phyloP scores from a whole-genome alignment of 2,329 filamentous ascomycete genomes.

The Dryadomyces quercus-mongolicae region DNA sequence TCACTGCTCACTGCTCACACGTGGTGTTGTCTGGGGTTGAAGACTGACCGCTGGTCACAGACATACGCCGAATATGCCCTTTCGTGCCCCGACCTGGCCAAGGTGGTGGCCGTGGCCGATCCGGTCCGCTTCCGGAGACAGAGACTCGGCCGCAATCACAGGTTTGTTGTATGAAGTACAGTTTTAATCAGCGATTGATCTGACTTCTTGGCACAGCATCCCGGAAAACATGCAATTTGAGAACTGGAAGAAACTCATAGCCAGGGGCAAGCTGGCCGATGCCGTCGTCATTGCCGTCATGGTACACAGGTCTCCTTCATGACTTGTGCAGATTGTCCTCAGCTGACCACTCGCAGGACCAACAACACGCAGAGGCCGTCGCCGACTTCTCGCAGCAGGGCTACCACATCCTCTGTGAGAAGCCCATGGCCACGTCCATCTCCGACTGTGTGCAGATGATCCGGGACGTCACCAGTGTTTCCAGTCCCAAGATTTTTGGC shows the following conservation, averaged over 20 bases:
- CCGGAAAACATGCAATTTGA: background rate
- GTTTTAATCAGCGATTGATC: background rate
- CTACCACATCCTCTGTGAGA: background rate
- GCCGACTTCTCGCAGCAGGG: background rate
- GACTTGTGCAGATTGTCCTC: background rate
- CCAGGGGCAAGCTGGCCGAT: constrained; percentile 1
- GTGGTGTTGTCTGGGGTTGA: background rate
- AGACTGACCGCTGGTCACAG: background rate
- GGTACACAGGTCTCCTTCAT: background rate
- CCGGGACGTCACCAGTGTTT: background rate
- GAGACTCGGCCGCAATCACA: background rate
- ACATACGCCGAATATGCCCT: background rate
- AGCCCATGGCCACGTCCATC: background rate
- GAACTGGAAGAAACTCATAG: background rate
- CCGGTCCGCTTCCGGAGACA: background rate
- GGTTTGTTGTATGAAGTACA: too few species aligned
- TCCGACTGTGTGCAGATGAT: background rate
- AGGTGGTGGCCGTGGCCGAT: background rate
- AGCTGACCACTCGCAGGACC: background rate
- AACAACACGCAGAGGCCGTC: constrained; percentile 1
- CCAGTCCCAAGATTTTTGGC: background rate
- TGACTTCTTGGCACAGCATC: too few species aligned
- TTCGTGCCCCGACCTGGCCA: background rate
- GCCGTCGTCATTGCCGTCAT: constrained; percentile 1
- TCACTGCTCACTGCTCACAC: background rate